phyloP scores from a whole-genome alignment of 1,284 basidiomycete species.

The Cryptococcus neoformans region DNA sequence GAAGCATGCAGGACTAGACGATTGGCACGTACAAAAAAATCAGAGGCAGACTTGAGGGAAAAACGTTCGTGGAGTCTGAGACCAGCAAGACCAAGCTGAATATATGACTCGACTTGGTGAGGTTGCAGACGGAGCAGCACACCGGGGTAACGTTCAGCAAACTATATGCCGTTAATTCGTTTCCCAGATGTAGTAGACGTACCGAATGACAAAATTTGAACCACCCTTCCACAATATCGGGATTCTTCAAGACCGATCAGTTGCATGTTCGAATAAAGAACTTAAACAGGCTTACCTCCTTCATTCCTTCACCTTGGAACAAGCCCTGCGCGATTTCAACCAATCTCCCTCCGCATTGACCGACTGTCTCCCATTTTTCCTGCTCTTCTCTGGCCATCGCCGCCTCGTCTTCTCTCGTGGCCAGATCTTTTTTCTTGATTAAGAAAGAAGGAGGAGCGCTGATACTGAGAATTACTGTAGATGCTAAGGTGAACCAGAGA shows the following conservation, averaged over 20 bases:
- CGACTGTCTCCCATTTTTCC: slow-evolving; percentile 38
- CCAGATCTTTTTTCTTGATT: slow-evolving; percentile 22
- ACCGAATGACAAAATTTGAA: slow-evolving; percentile 63
- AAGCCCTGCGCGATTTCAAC: slow-evolving; percentile 60
- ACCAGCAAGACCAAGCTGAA: slow-evolving; percentile 67
- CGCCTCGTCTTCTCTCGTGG: slow-evolving; percentile 25
- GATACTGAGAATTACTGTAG: slow-evolving; percentile 72
- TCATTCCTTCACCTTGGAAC: slow-evolving; percentile 64
- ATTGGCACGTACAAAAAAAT: slow-evolving; percentile 64
- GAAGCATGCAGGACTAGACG: background rate
- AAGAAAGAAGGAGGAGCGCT: slow-evolving; percentile 59
- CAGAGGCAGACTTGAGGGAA: slow-evolving; percentile 74
- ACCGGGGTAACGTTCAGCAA: slow-evolving; percentile 68
- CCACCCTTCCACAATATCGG: slow-evolving; percentile 83
- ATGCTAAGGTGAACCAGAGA: slow-evolving; percentile 76
- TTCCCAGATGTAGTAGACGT: slow-evolving; percentile 3
- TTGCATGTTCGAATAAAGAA: background rate
- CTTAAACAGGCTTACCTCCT: slow-evolving; percentile 55
- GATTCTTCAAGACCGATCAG: slow-evolving; percentile 54
- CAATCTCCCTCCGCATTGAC: slow-evolving; percentile 57
- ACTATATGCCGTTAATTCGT: slow-evolving; percentile 48
- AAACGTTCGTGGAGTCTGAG: slow-evolving; percentile 79
- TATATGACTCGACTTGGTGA: slow-evolving; percentile 64
- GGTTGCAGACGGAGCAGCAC: slow-evolving; percentile 66
- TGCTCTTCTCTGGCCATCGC: slow-evolving; percentile 17